These are phyloP conservation scores for Uronychia binucleata DNA, from an alignment of 73 alveolate species.

Conservation along the genomic window DNA sequence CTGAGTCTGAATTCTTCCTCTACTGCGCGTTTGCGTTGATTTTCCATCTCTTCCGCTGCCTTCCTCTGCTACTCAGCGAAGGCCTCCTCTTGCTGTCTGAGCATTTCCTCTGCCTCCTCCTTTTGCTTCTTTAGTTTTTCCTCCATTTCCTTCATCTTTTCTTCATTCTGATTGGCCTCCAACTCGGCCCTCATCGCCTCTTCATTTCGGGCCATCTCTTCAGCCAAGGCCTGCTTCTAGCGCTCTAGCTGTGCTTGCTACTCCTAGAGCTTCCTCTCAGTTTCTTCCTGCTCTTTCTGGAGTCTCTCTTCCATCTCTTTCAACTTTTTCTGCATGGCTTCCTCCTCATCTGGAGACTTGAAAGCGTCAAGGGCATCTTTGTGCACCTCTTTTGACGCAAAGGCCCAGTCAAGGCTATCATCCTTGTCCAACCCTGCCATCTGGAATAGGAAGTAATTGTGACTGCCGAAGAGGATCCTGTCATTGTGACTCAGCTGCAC, in stretches of 20 bases:
- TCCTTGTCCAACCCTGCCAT: slow-evolving; percentile 39
- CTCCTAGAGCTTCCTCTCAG: slow-evolving; percentile 40
- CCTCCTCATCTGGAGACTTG: slow-evolving; percentile 41
- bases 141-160: slow-evolving; percentile 32
- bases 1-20: slow-evolving; percentile 41
- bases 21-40: slow-evolving; percentile 24
- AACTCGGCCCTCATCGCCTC: slow-evolving; percentile 14
- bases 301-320: slow-evolving; percentile 60
- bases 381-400: slow-evolving; percentile 42
- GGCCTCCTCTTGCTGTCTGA: slow-evolving; percentile 37
- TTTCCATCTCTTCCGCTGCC: slow-evolving; percentile 36
- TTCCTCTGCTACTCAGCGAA: slow-evolving; percentile 33
- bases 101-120: slow-evolving; percentile 29
- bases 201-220: slow-evolving; percentile 24
- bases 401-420: slow-evolving; percentile 52
- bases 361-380: slow-evolving; percentile 32
- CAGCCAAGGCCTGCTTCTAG: slow-evolving; percentile 34
- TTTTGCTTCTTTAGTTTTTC: slow-evolving; percentile 41
- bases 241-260: slow-evolving; percentile 36
- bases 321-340: slow-evolving; percentile 46
- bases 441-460: slow-evolving; percentile 43
- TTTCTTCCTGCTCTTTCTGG: slow-evolving; percentile 32
- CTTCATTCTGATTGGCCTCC: slow-evolving; percentile 24
- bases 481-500: slow-evolving; percentile 45
- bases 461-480: slow-evolving; percentile 56